phyloP scores from a whole-genome alignment of 2,329 filamentous ascomycete species.

The Epichloe sp. region DNA sequence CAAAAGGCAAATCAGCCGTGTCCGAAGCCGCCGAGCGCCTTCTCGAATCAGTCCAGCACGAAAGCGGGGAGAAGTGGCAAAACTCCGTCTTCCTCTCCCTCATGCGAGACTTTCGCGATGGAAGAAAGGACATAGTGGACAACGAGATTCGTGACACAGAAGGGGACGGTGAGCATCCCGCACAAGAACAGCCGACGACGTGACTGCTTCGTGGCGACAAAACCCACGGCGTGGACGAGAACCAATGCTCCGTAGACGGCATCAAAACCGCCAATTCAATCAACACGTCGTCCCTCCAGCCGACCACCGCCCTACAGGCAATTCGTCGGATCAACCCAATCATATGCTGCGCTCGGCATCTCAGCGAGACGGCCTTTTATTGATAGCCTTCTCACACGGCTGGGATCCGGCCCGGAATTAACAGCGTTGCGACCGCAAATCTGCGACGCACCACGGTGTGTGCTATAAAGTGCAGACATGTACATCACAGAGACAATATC shows the following conservation, averaged over 20 bases:
- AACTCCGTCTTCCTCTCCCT: conserved; percentile 31
- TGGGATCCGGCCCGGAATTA: too few species aligned
- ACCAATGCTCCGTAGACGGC: background rate
- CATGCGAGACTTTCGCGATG: conserved; percentile 33
- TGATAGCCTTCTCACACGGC: background rate
- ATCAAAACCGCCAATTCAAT: background rate
- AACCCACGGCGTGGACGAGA: background rate
- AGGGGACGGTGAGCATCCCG: conserved; percentile 5
- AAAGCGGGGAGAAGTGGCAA: conserved; percentile 32
- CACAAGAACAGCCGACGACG: conserved; percentile 2
- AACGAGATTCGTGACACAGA: conserved; percentile 25
- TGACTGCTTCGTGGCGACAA: conserved; percentile 5
- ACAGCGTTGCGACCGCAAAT: too few species aligned
- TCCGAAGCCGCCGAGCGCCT: conserved; percentile 29
- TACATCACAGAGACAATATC: too few species aligned
- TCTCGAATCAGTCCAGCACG: conserved; percentile 29
- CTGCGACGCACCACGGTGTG: too few species aligned
- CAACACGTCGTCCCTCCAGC: background rate
- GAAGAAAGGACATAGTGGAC: conserved; percentile 29
- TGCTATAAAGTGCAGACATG: too few species aligned
- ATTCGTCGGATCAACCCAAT: background rate
- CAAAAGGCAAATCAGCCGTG: conserved; percentile 22
- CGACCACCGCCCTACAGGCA: background rate
- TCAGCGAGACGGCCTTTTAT: conserved; percentile 14
- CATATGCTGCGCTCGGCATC: conserved; percentile 12